phyloP scores from a whole-genome alignment of 2,329 filamentous ascomycete species.

The Zasmidium angulare region DNA sequence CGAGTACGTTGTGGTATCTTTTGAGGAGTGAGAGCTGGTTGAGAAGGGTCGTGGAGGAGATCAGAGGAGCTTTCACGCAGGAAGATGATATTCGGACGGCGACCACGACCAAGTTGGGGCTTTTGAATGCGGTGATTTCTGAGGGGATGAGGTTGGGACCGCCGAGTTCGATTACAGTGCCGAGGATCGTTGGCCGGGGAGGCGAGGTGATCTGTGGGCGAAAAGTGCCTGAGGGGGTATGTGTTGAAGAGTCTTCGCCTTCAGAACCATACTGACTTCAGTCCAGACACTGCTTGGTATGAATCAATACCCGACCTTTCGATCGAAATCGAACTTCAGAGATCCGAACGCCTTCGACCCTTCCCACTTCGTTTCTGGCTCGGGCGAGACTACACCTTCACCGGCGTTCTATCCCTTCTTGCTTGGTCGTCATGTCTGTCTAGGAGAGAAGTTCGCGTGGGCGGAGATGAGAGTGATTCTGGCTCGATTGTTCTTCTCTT shows the following conservation, averaged over 20 bases:
- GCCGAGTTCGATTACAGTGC: constrained; percentile 2
- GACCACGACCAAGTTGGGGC: neutral
- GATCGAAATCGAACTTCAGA: neutral
- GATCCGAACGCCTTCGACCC: constrained; percentile 4
- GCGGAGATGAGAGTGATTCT: constrained; percentile 8
- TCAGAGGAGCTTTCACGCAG: neutral
- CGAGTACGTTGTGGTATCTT: constrained; percentile 4
- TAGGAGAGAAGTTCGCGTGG: constrained; percentile 9
- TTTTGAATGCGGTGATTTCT: constrained; percentile 5
- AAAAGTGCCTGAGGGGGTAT: constrained; percentile 5
- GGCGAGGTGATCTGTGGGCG: constrained; percentile 5
- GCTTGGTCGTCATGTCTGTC: neutral
- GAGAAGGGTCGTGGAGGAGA: neutral
- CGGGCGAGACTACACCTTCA: neutral
- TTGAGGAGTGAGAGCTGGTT: constrained; percentile 1
- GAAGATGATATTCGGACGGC: neutral
- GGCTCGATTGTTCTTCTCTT: constrained; percentile 1
- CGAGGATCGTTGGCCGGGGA: constrained; percentile 1
- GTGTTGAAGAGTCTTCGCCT: neutral
- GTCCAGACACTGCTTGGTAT: constrained; percentile 1
- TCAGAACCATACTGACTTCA: neutral
- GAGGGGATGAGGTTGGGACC: constrained; percentile 4
- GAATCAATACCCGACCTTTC: constrained; percentile 8
- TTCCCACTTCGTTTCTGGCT: neutral
- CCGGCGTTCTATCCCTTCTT: constrained; percentile 2